phyloP scores from a whole-genome alignment of 257 asterid genomes.

The Penstemon barbatus region DNA sequence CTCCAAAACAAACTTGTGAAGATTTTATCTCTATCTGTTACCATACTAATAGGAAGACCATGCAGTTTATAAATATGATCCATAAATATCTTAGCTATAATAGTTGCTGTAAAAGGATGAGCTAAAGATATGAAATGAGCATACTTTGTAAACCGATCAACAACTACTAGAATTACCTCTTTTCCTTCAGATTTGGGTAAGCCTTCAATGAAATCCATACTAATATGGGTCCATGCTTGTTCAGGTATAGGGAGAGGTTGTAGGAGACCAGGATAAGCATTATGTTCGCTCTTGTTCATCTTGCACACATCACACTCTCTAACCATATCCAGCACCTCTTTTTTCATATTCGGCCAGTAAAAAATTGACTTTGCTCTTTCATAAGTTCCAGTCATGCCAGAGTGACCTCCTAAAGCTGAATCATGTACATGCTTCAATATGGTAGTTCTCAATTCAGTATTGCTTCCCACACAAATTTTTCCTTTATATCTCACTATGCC shows the following conservation, averaged over 20 bases:
- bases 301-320: no score
- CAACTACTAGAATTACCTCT: background rate
- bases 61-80: background rate
- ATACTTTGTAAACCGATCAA: background rate
- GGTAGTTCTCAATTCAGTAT: no score
- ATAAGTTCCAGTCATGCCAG: no score
- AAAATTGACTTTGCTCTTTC: no score
- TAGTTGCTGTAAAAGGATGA: background rate
- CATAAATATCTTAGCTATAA: background rate
- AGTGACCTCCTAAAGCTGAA: no score
- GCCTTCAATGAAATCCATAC: background rate
- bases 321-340: no score
- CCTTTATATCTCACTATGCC: no score
- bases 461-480: no score
- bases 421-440: no score
- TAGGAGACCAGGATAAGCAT: no score
- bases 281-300: no score
- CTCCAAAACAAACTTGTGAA: background rate
- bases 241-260: background rate
- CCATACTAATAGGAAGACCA: background rate
- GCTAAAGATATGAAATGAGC: background rate
- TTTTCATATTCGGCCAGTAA: background rate
- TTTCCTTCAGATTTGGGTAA: background rate
- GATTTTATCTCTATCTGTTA: background rate
- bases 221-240: background rate